phyloP scores from a whole-genome alignment of 192 early-diverging fungal genomes.

The Paraglomus brasilianum region DNA sequence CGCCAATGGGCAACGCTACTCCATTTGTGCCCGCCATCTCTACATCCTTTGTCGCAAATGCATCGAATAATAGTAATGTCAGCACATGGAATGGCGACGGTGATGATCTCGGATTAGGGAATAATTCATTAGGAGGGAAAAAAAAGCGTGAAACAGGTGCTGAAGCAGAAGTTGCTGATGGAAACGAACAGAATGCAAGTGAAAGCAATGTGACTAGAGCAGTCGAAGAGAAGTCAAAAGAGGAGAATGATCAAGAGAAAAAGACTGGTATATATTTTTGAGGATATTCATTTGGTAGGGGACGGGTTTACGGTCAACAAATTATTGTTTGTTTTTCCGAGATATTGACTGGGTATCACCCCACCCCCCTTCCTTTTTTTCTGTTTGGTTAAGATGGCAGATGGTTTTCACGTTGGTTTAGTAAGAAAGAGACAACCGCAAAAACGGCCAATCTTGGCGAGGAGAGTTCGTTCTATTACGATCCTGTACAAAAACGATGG shows the following conservation, averaged over 20 bases:
- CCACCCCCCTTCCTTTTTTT: no score
- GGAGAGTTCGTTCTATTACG: slow-evolving; percentile 82
- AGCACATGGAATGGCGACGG: slow-evolving; percentile 7
- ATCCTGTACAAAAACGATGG: slow-evolving; percentile 83
- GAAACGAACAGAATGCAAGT: background rate
- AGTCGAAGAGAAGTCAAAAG: background rate
- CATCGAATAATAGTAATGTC: background rate
- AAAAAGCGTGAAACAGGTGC: background rate
- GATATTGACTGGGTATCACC: no score
- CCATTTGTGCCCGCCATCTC: background rate
- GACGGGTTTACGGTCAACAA: no score
- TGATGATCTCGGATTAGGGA: slow-evolving; percentile 29
- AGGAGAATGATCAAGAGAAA: background rate
- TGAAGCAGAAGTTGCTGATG: background rate
- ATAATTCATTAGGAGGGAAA: slow-evolving; percentile 20
- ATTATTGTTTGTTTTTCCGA: no score
- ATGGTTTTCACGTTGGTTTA: slow-evolving; percentile 29
- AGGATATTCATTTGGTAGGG: no score
- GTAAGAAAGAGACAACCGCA: slow-evolving; percentile 21
- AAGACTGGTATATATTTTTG: slow-evolving; percentile 1
- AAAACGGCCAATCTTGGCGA: slow-evolving; percentile 80
- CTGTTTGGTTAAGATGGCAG: background rate
- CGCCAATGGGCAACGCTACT: slow-evolving; percentile 8
- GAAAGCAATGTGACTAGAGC: background rate
- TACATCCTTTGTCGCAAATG: background rate